Base-by-base conservation (phyloP, 2,329 filamentous ascomycete genomes). In the Escovopsis weberi region DNA sequence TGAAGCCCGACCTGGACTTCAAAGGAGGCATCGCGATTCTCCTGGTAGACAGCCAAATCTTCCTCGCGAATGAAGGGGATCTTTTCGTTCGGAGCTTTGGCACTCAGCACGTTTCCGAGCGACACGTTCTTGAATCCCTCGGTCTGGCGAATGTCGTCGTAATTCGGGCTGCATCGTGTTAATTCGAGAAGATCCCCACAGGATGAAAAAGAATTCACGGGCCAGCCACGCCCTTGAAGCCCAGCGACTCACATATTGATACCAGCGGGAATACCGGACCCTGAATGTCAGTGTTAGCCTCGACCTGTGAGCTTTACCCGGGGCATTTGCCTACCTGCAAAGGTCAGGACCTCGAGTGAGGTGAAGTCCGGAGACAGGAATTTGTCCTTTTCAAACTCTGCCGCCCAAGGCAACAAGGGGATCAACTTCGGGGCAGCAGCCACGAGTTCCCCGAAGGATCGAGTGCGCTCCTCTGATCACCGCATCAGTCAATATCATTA, bases 361-460 rank as follows among this genome's bases (percentile, higher is more conserved):
- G 91, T 96, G 57, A 98, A 98, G 59, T 98, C 91, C 0, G 91
- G 91, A 41, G 85, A 89, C 33, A 94, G 65, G 62, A 98, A 98
- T 55, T 83, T 87, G 67, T 95, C 88, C 63, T 96, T 96, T 59
- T 98, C 91, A 51, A 96, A 98, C 1, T 85, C 83, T 38, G 75
- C 74, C 33, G 70, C 68, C 91, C 91, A 98, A 0, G 91, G 91
- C 12, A 98, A 68, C 48, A 93, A 78, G 6, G 87, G 85, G 41
- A 98, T 95, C 57, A 94, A 80, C 38, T 69, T 68, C 10, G 87
- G 82, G 0, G 91, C 88, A 26, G 80, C 80, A 18, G 80, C 72
- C 4, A 96, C 91, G 1, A 96, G 75, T 51, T 83, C 81, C 7
- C 82, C 82, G 56, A 96, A 96, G 1, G 88, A 85, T 45, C 75